Evolutionary conservation across 805 yeast species (phyloP).

Genomic region (Kluyveromyces lactis): DNA sequence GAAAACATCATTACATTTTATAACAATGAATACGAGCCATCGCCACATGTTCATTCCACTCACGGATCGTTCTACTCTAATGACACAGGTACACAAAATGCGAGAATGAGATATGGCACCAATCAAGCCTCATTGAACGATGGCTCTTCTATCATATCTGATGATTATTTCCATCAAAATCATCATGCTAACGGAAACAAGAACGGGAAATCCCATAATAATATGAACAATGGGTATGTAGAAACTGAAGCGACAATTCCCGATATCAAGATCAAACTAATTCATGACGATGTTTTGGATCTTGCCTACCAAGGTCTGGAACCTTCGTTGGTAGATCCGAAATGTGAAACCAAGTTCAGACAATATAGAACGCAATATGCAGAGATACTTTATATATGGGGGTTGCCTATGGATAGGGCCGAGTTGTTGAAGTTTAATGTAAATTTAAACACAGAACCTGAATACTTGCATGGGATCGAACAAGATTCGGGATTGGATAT

Average conservation of each 20-base stretch:
- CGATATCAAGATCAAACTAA: constrained; percentile 18
- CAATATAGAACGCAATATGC: constrained; percentile 65
- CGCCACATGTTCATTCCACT: background rate
- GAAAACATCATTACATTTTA: constrained; percentile 6
- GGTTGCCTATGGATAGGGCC: constrained; percentile 67
- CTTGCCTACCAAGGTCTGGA: constrained; percentile 11
- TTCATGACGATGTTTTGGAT: constrained; percentile 23
- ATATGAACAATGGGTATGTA: background rate
- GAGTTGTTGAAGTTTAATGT: constrained; percentile 52
- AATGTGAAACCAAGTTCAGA: constrained; percentile 21
- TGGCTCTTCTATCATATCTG: constrained; percentile 17
- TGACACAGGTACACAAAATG: constrained; percentile 1
- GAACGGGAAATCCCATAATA: background rate
- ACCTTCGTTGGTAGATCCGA: constrained; percentile 18
- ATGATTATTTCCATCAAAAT: constrained; percentile 18
- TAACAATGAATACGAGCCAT: background rate
- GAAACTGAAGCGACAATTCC: constrained; percentile 11
- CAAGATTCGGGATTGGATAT: constrained; percentile 23
- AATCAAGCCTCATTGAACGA: constrained; percentile 5
- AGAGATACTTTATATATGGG: constrained; percentile 72
- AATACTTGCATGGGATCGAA: constrained; percentile 28
- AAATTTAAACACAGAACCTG: constrained; percentile 19
- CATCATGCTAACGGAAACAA: constrained; percentile 1
- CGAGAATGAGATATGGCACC: background rate
- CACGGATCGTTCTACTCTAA: background rate